phyloP scores from a whole-genome alignment of 1,139 yeast genomes.

The Yamadazyma oceani region DNA sequence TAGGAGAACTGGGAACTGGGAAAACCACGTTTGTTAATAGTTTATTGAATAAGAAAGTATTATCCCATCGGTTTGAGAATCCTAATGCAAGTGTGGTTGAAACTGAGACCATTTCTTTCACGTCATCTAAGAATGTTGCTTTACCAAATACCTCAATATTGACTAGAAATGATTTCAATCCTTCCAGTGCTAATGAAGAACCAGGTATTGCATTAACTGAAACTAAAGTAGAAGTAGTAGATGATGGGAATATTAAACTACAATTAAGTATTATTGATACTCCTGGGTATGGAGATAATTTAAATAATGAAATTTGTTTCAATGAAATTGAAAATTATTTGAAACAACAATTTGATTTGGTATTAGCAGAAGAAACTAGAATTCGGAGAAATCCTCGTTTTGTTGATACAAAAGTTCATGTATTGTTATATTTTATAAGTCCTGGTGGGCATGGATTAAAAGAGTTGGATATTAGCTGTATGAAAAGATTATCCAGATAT shows the following conservation, averaged over 20 bases:
- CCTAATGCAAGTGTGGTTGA: constrained; percentile 27
- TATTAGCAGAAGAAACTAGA: constrained; percentile 86
- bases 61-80: constrained; percentile 56
- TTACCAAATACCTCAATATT: constrained; percentile 47
- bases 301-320: constrained; percentile 66
- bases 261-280: constrained; percentile 66
- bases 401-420: constrained; percentile 75
- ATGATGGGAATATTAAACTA: constrained; percentile 73
- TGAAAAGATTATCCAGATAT: constrained; percentile 72
- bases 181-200: constrained; percentile 49
- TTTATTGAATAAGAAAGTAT: constrained; percentile 58
- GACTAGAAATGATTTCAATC: constrained; percentile 43
- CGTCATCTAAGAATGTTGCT: constrained; percentile 51
- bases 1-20: constrained; percentile 83
- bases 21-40: constrained; percentile 85
- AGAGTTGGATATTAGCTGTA: constrained; percentile 73
- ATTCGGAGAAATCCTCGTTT: constrained; percentile 85
- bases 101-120: constrained; percentile 52
- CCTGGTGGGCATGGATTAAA: constrained; percentile 80
- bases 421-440: constrained; percentile 65
- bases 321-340: constrained; percentile 71
- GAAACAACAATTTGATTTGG: constrained; percentile 89
- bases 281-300: constrained; percentile 76
- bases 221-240: constrained; percentile 66
- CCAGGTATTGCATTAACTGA: constrained; percentile 67